A percentile compares a stretch with the other conserved stretches of the same genome.
These are phyloP conservation scores for Dactylellina sp. DNA, from an alignment of 2,329 filamentous ascomycete species.

Conservation along the genomic window DNA sequence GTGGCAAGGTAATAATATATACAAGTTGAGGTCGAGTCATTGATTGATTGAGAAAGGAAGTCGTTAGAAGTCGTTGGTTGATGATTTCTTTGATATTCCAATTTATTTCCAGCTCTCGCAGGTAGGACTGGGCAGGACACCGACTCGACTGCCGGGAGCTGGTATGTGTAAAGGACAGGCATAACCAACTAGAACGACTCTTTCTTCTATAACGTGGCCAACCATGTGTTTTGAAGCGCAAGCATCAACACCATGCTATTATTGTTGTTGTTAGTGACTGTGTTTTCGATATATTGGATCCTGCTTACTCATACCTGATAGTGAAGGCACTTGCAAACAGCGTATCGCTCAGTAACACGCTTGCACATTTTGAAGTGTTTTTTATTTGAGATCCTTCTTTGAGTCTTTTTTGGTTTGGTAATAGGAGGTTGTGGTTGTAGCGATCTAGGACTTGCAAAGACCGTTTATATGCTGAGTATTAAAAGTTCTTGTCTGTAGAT, in stretches of 20 bases:
- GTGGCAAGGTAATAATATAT: slow-evolving; percentile 35
- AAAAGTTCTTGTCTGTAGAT: slow-evolving; percentile 33
- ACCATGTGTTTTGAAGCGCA: slow-evolving; percentile 80
- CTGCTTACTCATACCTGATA: slow-evolving; percentile 68
- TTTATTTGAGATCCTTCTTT: slow-evolving; percentile 38
- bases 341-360: slow-evolving; percentile 85
- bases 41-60: slow-evolving; percentile 8
- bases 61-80: slow-evolving; percentile 15
- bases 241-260: slow-evolving; percentile 79
- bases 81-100: slow-evolving; percentile 8
- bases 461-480: slow-evolving; percentile 26
- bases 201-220: slow-evolving; percentile 78
- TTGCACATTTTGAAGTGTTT: slow-evolving; percentile 77
- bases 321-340: slow-evolving; percentile 87
- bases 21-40: slow-evolving; percentile 31
- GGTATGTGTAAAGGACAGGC: slow-evolving; percentile 72
- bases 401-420: slow-evolving; percentile 17
- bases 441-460: slow-evolving; percentile 32
- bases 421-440: slow-evolving; percentile 10
- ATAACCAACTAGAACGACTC: slow-evolving; percentile 84
- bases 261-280: slow-evolving; percentile 16
- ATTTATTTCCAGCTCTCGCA: slow-evolving; percentile 54
- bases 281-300: slow-evolving; percentile 27
- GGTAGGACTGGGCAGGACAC: slow-evolving; percentile 48
- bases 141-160: slow-evolving; percentile 42